Evolutionary conservation across 78 protist genomes (phyloP).

Genomic region (Bodo saltans): DNA sequence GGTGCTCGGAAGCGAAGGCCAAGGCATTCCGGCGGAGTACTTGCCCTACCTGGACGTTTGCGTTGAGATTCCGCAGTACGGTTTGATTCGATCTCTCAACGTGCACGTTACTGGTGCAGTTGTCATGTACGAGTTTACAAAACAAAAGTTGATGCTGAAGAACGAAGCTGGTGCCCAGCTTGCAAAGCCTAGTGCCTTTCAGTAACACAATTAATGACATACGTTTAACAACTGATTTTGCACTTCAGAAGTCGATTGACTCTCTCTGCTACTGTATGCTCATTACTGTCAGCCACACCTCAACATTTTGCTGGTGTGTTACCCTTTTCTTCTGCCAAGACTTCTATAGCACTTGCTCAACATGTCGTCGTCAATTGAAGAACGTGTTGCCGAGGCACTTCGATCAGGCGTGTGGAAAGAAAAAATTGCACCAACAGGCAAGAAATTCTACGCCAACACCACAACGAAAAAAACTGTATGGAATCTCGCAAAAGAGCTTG

Average conservation of each 20-base stretch:
- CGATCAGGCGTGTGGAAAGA: not conserved
- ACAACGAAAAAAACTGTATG: not conserved
- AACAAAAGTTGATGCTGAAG: slow-evolving; percentile 30
- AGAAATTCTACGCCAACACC: not conserved
- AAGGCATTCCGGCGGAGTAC: slow-evolving; percentile 56
- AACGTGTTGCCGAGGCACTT: not conserved
- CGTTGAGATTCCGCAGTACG: slow-evolving; percentile 76
- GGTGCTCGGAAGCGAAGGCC: slow-evolving; percentile 56
- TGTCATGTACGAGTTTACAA: slow-evolving; percentile 51
- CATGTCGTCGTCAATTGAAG: no score
- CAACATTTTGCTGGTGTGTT: no score
- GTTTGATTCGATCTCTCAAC: slow-evolving; percentile 65
- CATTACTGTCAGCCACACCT: no score
- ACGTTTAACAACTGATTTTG: no score
- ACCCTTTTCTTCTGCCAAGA: no score
- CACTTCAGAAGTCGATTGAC: no score
- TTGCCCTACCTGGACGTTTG: slow-evolving; percentile 53
- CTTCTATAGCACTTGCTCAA: no score
- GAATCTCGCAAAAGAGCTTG: not conserved
- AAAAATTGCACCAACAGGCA: not conserved
- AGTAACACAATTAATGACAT: no score
- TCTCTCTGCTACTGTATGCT: no score
- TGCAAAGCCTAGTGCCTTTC: no score
- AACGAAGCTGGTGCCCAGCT: no score
- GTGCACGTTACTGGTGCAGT: slow-evolving; percentile 64